Percentiles rank a stretch among this genome's conserved stretches.
phyloP scores from a whole-genome alignment of 1,284 basidiomycete genomes.

The Microbotryum lychnidis-dioicae region DNA sequence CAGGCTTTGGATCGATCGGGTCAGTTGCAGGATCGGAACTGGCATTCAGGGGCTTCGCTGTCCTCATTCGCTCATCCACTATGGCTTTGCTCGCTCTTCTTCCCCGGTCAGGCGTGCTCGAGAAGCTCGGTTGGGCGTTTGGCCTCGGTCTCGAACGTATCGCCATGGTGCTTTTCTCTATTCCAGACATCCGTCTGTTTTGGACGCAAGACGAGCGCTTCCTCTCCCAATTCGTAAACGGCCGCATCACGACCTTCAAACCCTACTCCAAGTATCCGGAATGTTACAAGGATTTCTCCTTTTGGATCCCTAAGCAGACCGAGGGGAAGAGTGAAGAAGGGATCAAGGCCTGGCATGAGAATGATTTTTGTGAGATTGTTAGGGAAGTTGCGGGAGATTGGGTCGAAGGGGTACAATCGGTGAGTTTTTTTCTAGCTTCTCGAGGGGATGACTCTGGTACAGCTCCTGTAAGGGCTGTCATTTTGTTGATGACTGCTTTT shows the following conservation, averaged over 20 bases:
- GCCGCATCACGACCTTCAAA: slow-evolving; percentile 69
- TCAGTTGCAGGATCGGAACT: slow-evolving; percentile 42
- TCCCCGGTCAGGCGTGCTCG: slow-evolving; percentile 52
- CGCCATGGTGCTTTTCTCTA: slow-evolving; percentile 94
- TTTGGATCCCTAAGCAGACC: slow-evolving; percentile 61
- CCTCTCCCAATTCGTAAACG: slow-evolving; percentile 69
- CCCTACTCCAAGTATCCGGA: slow-evolving; percentile 84
- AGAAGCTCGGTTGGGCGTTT: slow-evolving; percentile 96
- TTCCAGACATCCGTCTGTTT: slow-evolving; percentile 98
- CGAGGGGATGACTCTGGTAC: too few relatives aligned
- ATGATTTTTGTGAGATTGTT: slow-evolving; percentile 93
- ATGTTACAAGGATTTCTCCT: slow-evolving; percentile 82
- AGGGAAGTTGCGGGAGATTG: slow-evolving; percentile 85
- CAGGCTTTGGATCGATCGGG: slow-evolving; percentile 77
- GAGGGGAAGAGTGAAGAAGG: neutral
- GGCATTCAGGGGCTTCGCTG: neutral
- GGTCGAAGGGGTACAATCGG: slow-evolving; percentile 81
- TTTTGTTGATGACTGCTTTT: neutral
- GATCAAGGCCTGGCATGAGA: slow-evolving; percentile 62
- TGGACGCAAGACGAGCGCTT: slow-evolving; percentile 90
- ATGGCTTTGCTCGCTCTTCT: neutral
- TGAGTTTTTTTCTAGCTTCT: slow-evolving; percentile 39
- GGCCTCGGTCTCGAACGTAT: slow-evolving; percentile 95
- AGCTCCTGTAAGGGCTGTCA: too few relatives aligned
- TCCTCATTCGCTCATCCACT: neutral